Conservation (phyloP, 176 grass and related monocot species). For the Dactylis glomerata region DNA sequence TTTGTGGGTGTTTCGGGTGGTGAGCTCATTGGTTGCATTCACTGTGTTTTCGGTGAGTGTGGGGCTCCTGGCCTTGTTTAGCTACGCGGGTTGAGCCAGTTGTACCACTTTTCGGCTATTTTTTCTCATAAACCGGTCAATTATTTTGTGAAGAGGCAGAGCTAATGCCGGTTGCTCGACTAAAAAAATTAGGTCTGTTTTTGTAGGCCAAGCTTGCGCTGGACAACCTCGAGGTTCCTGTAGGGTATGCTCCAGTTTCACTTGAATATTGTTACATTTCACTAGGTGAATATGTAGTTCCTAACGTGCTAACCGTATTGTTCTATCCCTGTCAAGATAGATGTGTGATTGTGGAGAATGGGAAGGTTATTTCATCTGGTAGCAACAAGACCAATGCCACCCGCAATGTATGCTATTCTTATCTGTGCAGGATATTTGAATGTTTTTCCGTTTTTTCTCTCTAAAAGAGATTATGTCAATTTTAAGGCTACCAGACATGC, state of each 20-base stretch:
- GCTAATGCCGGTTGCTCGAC: neutral
- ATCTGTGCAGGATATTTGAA: neutral
- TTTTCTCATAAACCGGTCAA: neutral
- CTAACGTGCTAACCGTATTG: neutral
- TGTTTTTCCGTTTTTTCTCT: neutral
- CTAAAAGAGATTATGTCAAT: neutral
- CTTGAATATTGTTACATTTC: neutral
- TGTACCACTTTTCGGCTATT: neutral
- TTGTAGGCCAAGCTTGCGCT: slow-evolving; percentile 72
- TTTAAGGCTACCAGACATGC: slow-evolving; percentile 92
- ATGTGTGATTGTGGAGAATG: slow-evolving; percentile 83
- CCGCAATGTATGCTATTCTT: slow-evolving; percentile 53
- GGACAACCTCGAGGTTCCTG: slow-evolving; percentile 85
- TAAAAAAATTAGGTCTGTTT: neutral
- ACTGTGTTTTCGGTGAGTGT: neutral
- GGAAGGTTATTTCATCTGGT: slow-evolving; percentile 70
- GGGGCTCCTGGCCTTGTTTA: neutral
- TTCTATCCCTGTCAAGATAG: slow-evolving; percentile 28
- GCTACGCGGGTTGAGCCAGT: neutral
- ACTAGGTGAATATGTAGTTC: neutral
- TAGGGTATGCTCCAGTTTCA: slow-evolving; percentile 53
- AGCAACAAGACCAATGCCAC: slow-evolving; percentile 74
- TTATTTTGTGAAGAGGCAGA: neutral
- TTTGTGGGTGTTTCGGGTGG: neutral
- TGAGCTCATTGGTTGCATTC: neutral